phyloP scores from a whole-genome alignment of 2,329 filamentous ascomycete genomes.

The Colletotrichum cuscutae region DNA sequence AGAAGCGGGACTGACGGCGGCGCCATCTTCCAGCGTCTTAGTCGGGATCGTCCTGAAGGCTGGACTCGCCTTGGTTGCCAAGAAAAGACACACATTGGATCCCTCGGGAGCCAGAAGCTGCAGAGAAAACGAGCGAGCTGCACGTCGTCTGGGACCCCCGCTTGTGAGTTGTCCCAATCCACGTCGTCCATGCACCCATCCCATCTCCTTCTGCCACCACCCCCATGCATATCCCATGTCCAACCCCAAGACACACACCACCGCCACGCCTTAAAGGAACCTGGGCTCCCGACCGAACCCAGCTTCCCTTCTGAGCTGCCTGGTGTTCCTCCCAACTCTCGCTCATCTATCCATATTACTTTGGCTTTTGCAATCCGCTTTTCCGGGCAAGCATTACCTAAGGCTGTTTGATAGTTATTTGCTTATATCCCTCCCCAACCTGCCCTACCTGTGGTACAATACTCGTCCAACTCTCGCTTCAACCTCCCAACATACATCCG shows the following conservation, averaged over 20 bases:
- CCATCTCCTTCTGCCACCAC: conserved; percentile 22
- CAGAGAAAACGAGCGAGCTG: conserved; percentile 27
- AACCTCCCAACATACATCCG: conserved; percentile 1
- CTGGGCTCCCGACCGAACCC: conserved; percentile 34
- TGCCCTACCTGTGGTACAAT: not conserved
- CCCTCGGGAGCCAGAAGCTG: conserved; percentile 21
- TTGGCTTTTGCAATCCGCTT: conserved; percentile 1
- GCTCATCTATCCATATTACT: conserved; percentile 7
- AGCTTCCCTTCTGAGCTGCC: conserved; percentile 21
- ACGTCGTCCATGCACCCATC: conserved; percentile 26
- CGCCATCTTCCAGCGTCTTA: conserved; percentile 9
- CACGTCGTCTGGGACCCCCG: conserved; percentile 21
- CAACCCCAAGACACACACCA: conserved; percentile 27
- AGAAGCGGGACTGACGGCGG: conserved; percentile 13
- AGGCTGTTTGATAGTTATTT: conserved; percentile 15
- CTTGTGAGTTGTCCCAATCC: conserved; percentile 7
- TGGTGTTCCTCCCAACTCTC: conserved; percentile 16
- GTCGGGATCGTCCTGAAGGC: conserved; percentile 6
- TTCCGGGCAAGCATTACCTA: not conserved
- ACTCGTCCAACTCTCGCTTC: not conserved
- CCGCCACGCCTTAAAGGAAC: conserved; percentile 34
- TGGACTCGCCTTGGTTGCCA: conserved; percentile 13
- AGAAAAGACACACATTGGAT: conserved; percentile 6
- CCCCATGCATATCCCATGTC: conserved; percentile 28
- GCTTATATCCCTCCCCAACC: conserved; percentile 8